These are phyloP conservation scores for Blastobotrys robertii DNA, from an alignment of 805 yeast species.

Conservation along the genomic window DNA sequence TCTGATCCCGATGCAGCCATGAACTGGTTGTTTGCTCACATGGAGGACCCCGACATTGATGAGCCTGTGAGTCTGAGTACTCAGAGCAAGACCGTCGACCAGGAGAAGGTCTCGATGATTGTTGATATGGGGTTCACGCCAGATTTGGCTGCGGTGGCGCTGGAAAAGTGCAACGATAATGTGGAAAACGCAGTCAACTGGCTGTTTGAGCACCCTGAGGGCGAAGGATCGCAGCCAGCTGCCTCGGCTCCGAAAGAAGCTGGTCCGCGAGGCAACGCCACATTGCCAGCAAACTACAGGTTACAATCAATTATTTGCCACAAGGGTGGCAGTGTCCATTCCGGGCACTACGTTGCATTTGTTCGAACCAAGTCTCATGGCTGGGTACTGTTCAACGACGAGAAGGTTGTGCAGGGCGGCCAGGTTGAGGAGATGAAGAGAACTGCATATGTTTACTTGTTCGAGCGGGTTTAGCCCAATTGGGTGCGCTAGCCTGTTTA, in stretches of 20 bases:
- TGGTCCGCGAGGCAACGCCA: slow-evolving; percentile 13
- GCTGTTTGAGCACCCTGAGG: slow-evolving; percentile 78
- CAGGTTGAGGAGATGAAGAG: slow-evolving; percentile 36
- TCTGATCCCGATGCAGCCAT: slow-evolving; percentile 57
- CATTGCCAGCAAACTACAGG: slow-evolving; percentile 33
- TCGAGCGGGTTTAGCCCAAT: slow-evolving; percentile 19
- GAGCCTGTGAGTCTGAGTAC: slow-evolving; percentile 36
- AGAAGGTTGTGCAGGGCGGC: slow-evolving; percentile 57
- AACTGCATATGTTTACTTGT: slow-evolving; percentile 40
- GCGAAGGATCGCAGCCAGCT: slow-evolving; percentile 40
- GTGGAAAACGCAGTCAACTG: slow-evolving; percentile 80
- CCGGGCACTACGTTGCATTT: slow-evolving; percentile 87
- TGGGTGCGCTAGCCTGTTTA: not conserved
- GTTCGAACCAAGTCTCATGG: slow-evolving; percentile 36
- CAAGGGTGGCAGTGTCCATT: slow-evolving; percentile 80
- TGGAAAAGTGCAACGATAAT: slow-evolving; percentile 47
- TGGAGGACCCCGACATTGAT: slow-evolving; percentile 78
- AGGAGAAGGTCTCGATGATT: slow-evolving; percentile 34
- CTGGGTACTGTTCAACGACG: slow-evolving; percentile 85
- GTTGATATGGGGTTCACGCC: slow-evolving; percentile 70
- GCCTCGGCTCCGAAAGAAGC: slow-evolving; percentile 11
- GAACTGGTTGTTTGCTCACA: slow-evolving; percentile 83
- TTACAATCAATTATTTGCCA: slow-evolving; percentile 71
- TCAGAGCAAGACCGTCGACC: not conserved
- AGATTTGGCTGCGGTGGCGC: slow-evolving; percentile 62